Evolutionary conservation across 2,329 filamentous ascomycete genomes (phyloP).

Genomic region (Cadophora malorum): DNA sequence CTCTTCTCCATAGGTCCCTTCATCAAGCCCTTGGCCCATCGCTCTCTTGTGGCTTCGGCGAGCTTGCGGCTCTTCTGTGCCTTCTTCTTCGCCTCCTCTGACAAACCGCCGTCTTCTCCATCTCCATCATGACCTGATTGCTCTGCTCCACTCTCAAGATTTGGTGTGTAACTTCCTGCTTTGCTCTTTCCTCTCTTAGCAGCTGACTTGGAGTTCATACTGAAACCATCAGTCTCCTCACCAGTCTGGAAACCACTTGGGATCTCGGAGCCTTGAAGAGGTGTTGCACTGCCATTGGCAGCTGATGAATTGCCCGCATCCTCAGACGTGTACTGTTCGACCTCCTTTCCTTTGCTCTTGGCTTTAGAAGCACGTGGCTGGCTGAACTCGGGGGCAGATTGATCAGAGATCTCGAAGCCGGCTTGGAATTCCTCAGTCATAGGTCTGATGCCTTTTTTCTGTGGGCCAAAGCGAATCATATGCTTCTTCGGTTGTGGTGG

Average conservation of each 20-base stretch:
- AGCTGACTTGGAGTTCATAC: conserved; percentile 1
- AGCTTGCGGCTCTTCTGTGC: conserved; percentile 30
- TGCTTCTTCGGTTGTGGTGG: conserved; percentile 23
- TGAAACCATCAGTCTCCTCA: conserved; percentile 9
- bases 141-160: conserved; percentile 13
- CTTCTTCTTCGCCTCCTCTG: conserved; percentile 21
- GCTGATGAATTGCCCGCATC: conserved; percentile 6
- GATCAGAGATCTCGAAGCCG: conserved; percentile 10
- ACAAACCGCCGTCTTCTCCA: conserved; percentile 14
- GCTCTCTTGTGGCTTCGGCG: conserved; percentile 37
- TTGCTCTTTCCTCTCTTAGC: not conserved
- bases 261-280: conserved; percentile 3
- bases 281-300: not conserved
- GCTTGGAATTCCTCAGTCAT: not conserved
- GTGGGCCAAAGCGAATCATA: not conserved
- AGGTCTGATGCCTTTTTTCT: conserved; percentile 12
- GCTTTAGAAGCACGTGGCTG: conserved; percentile 16
- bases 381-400: conserved; percentile 16
- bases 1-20: conserved; percentile 64
- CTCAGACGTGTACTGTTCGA: not conserved
- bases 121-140: conserved; percentile 18
- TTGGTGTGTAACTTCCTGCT: conserved; percentile 15
- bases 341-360: conserved; percentile 12
- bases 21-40: conserved; percentile 68
- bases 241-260: conserved; percentile 15